Evolutionary conservation across 805 yeast genomes (phyloP), one percentile per base, ranked within the genome.

Genomic region (Wickerhamiella dianesei): DNA sequence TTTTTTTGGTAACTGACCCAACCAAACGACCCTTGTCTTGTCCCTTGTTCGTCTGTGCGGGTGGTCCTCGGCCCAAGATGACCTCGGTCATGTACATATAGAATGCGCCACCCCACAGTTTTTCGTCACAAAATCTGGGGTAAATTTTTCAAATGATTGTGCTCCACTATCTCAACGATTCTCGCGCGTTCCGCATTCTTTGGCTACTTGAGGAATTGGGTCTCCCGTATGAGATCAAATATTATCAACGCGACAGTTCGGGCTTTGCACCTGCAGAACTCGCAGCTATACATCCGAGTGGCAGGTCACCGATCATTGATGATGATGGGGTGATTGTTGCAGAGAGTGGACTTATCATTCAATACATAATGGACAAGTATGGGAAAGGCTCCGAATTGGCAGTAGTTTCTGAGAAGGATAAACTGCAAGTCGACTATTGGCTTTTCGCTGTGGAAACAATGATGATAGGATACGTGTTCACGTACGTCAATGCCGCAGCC

Each of bases 121-220:
- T n/a, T n/a, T n/a, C n/a, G n/a, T n/a, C n/a, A n/a, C n/a, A n/a
- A n/a, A n/a, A n/a, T n/a, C n/a, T n/a, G n/a, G n/a, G n/a, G n/a
- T n/a, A n/a, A n/a, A n/a, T 17, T 16, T 40, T 8, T 5, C 39
- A 36, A 17, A 36, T 16, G 18, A n/a, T 19, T 41, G 21, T 16
- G 25, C 44, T 54, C 6, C 51, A 57, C 45, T 55, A 74, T 71
- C 69, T 76, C 40, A 69, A 69, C 42, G 63, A 70, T n/a, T 78
- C 84, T 2, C 67, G 87, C 58, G 63, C 83, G 1, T 76, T 73
- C 47, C 66, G 86, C 47, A 68, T 79, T 14, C 55, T 74, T 21
- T 80, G 84, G 82, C 61, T 77, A 44, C 62, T 80, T 17, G 83
- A 79, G 52, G 72, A 77, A 41, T 62, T 80, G 14, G 66, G 66